These are phyloP conservation scores for Excoecaria cochinchinensis DNA, from an alignment of 345 rosid genomes.

Conservation along the genomic window DNA sequence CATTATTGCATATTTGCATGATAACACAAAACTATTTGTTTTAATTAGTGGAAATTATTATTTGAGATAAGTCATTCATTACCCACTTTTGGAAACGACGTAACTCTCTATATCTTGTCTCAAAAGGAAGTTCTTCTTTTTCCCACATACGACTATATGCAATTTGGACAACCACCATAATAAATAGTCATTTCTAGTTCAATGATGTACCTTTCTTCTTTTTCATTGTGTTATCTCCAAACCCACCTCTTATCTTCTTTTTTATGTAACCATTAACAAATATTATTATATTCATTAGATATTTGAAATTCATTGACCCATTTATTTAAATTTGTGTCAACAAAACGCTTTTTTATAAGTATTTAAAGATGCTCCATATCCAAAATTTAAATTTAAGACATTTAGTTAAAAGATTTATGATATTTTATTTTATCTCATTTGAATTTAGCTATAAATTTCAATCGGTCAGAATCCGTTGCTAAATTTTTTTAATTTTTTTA, in stretches of 20 bases:
- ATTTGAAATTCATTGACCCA: too few species aligned
- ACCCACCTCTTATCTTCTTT: background rate
- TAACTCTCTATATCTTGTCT: background rate
- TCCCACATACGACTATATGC: slow-evolving; percentile 11
- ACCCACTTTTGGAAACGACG: slow-evolving; percentile 12
- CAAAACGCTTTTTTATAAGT: too few species aligned
- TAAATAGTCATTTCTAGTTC: slow-evolving; percentile 7
- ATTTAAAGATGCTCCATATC: too few species aligned
- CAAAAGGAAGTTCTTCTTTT: slow-evolving; percentile 6
- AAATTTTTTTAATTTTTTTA: too few species aligned
- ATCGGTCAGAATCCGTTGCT: too few species aligned
- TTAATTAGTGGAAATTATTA: background rate
- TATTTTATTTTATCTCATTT: too few species aligned
- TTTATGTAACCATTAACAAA: background rate
- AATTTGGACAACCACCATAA: slow-evolving; percentile 17
- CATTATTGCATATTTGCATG: background rate
- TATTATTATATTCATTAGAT: too few species aligned
- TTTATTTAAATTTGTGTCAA: too few species aligned
- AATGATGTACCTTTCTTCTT: background rate
- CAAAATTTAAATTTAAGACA: too few species aligned
- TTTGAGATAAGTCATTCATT: background rate
- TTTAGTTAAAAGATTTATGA: too few species aligned
- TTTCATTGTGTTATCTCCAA: background rate
- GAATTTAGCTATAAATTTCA: too few species aligned
- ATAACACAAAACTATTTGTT: background rate